Base-by-base conservation (phyloP, 2,329 filamentous ascomycete species). In the Cladorrhinum sp. region DNA sequence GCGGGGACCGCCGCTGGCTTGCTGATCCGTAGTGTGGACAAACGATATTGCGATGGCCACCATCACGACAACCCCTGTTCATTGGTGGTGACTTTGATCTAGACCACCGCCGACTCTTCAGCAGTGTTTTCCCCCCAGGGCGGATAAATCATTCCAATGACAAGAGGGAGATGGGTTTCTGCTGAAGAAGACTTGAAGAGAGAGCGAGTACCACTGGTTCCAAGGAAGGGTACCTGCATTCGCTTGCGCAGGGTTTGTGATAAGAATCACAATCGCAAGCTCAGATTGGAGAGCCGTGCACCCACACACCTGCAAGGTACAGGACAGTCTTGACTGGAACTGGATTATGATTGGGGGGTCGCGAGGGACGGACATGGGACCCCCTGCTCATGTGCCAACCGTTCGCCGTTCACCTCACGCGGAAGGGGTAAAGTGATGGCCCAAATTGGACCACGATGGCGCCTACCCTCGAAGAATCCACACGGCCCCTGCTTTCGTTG, bases 251-350 rank as follows among this genome's bases (percentile, higher is more conserved):
- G 53, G 53, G 25, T 49, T 24, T 16, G 38, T 24, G 51, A 55
- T 55, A 55, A 48, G 53, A 38, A 57, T 49, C 18, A 16, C 20
- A 41, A 52, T 27, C 50, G 36, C 7, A 4, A 16, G 52, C 55
- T 55, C 22, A 24, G 50, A 58, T 61, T 58, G 57, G 58, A 51
- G 51, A 56, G 49, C 52, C 58, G 61, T 63, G 61, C 61, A 45
- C 29, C 29, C 18, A 38, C 36, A 22, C 29, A 25, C 29, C 58
- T 63, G 62, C 59, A 64, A 63, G 62, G 62, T 57, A 64, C 62
- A 49, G 54, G 56, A 55, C 59, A 36, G 20, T 55, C 57, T 59
- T 55, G 55, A 32, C 62, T 49, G 36, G 10, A 59, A 56, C 58
- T 59, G 56, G 45, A 56, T 52, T 16, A 36, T 50, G 41, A 55